Evolutionary conservation across 495 filamentous ascomycete species (phyloP).

Genomic region (Penicillium roqueforti): DNA sequence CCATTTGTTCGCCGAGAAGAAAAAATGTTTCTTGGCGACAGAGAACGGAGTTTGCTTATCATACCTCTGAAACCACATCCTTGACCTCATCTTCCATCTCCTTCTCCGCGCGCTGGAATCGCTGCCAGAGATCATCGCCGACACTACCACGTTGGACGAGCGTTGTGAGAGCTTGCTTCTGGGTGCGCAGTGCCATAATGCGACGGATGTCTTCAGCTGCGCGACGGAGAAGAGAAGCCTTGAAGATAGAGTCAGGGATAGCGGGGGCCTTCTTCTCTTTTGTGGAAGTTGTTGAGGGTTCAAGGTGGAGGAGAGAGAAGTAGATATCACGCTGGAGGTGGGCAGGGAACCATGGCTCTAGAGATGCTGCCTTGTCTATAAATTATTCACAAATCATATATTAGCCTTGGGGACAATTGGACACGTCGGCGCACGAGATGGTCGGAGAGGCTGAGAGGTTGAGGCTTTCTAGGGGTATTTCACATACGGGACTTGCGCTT

Average conservation of each 20-base stretch:
- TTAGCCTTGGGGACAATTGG: background rate
- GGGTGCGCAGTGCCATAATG: constrained; percentile 75
- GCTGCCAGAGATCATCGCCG: constrained; percentile 94
- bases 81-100: constrained; percentile 95
- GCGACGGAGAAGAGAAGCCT: constrained; percentile 84
- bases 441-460: background rate
- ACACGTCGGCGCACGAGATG: background rate
- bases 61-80: constrained; percentile 89
- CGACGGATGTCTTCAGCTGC: constrained; percentile 88
- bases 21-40: background rate
- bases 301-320: constrained; percentile 82
- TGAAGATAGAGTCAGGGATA: constrained; percentile 79
- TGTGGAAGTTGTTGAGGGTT: constrained; percentile 51
- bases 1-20: background rate
- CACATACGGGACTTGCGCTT: constrained; percentile 83
- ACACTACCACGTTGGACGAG: constrained; percentile 87
- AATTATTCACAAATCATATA: background rate
- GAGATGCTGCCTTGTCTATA: constrained; percentile 66
- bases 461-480: background rate
- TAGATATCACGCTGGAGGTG: constrained; percentile 93
- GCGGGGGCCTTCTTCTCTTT: constrained; percentile 65
- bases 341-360: constrained; percentile 88
- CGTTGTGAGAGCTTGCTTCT: constrained; percentile 78
- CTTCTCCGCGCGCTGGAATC: constrained; percentile 86
- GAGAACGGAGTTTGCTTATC: constrained; percentile 6